Base-by-base conservation (phyloP, 129 eudicot genomes). In the Oenanthe sinensis region DNA sequence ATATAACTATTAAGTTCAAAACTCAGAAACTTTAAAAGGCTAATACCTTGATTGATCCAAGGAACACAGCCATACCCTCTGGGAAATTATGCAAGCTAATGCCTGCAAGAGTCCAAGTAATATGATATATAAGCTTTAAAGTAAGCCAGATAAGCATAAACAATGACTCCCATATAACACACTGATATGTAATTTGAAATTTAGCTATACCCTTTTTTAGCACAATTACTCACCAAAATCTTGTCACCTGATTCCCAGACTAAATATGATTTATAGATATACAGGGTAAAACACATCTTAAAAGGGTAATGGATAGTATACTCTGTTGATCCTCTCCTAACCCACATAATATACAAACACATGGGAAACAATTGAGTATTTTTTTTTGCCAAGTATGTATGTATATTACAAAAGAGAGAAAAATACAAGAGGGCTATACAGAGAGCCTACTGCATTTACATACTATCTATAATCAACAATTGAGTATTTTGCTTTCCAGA, bases 51-150 rank as follows among this genome's bases (percentile, higher is more conserved):
- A 94, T 87, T 45, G 98, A 94, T 77, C 98, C 98, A 82, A 94
- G 98, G 82, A 94, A 94, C 68, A 94, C 96, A n/a, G 98, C 98
- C 98, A 94, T 94, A 85, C 98, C 98, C 84, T 94, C 98, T 2
- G 98, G 98, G 85, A 94, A 94, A 85, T 94, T 94, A 81, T 94
- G 98, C 83, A 94, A 88, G 91, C 98, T 91, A 82, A 94, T 94
- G 77, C 98, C 98, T 94, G 84, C 42, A 82, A 58, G 48, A 19
- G 47, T 94, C 82, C 28, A 82, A 71, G 55, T n/a, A 37, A 76
- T 69, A 50, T 72, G 52, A 77, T 70, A 85, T 4, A 37, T n/a
- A 33, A 16, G 68, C 50, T 49, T 62, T 26, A 11, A 40, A 81
- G 42, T 67, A 14, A 75, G 16, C 78, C 46, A 48, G 37, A 74